These are phyloP conservation scores for Phytophthora pini DNA, from an alignment of 352 stramenopile genomes.

Conservation along the genomic window DNA sequence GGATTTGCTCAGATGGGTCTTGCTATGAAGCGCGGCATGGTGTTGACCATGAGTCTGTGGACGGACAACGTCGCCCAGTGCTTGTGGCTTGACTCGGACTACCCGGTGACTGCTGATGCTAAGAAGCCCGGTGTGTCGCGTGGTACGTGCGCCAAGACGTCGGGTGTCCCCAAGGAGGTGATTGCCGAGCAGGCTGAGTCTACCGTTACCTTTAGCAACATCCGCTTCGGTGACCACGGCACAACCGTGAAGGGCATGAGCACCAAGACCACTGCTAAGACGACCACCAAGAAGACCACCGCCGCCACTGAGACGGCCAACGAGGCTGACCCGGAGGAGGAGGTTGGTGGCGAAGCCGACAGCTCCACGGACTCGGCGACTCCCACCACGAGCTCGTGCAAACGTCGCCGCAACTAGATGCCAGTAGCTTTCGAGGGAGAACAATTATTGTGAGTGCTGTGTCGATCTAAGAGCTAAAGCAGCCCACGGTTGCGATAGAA, in stretches of 20 bases:
- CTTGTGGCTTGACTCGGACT: conserved; percentile 70
- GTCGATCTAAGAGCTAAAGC: conserved; percentile 17
- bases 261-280: conserved; percentile 18
- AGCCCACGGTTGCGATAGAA: conserved; percentile 12
- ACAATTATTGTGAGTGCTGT: conserved; percentile 20
- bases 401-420: conserved; percentile 33
- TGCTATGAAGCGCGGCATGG: conserved; percentile 58
- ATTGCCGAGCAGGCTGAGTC: conserved; percentile 47
- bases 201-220: conserved; percentile 55
- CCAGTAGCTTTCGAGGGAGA: conserved; percentile 11
- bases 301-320: conserved; percentile 10
- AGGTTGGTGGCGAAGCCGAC: conserved; percentile 5
- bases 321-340: conserved; percentile 20
- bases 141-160: conserved; percentile 52
- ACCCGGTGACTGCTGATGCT: conserved; percentile 41
- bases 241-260: conserved; percentile 41
- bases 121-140: conserved; percentile 49
- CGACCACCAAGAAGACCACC: conserved; percentile 12
- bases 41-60: conserved; percentile 76
- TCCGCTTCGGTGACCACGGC: conserved; percentile 58
- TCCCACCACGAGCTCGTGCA: conserved; percentile 18
- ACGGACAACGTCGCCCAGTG: conserved; percentile 57
- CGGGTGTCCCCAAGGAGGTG: conserved; percentile 48
- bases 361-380: background rate
- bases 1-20: conserved; percentile 48